A percentile compares a stretch with the other conserved stretches of the same genome.
phyloP scores from a whole-genome alignment of 1,284 basidiomycete species.

The Sporisorium sorghi region DNA sequence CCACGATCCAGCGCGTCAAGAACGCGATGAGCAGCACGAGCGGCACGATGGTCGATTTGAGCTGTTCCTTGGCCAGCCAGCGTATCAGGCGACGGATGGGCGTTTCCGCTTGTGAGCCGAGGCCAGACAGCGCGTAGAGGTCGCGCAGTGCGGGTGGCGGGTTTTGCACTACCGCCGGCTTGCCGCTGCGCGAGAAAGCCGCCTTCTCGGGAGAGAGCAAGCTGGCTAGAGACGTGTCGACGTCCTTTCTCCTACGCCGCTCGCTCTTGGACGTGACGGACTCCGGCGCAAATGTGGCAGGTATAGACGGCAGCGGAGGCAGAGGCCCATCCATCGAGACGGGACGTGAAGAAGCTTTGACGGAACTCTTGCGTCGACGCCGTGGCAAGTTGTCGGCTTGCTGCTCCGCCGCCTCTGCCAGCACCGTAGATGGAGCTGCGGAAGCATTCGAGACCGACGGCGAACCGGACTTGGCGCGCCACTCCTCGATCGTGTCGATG shows the following conservation, averaged over 20 bases:
- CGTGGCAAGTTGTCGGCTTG: constrained; percentile 18
- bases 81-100: constrained; percentile 58
- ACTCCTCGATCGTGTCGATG: constrained; percentile 52
- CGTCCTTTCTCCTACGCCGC: constrained; percentile 19
- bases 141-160: constrained; percentile 29
- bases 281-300: constrained; percentile 15
- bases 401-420: constrained; percentile 7
- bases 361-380: constrained; percentile 33
- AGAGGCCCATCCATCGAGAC: constrained; percentile 32
- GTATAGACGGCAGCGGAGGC: constrained; percentile 24
- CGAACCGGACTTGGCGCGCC: constrained; percentile 34
- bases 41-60: constrained; percentile 27
- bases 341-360: constrained; percentile 24
- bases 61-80: constrained; percentile 56
- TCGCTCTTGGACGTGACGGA: constrained; percentile 37
- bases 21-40: constrained; percentile 33
- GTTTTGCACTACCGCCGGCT: neutral
- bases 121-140: constrained; percentile 29
- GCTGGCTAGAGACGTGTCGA: constrained; percentile 22
- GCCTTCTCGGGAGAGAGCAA: constrained; percentile 20
- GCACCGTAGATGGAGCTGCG: neutral
- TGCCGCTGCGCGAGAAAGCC: constrained; percentile 9
- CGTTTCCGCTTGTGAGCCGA: constrained; percentile 47
- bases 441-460: constrained; percentile 1
- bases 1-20: constrained; percentile 56